phyloP scores from a whole-genome alignment of 108 stramenopile genomes.

The Fistulifera pelliculosa region DNA sequence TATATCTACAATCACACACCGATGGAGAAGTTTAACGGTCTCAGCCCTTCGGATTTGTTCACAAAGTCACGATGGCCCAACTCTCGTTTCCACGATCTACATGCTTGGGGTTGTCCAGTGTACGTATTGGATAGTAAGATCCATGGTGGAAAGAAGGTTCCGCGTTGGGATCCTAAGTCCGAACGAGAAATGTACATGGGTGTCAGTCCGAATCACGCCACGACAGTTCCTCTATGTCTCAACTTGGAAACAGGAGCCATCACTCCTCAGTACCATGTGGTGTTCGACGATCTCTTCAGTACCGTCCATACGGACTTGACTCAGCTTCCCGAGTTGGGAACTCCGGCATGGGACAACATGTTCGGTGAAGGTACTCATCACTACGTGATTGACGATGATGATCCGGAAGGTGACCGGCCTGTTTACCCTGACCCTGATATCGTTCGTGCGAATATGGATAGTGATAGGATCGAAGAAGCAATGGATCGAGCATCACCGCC shows the following conservation, averaged over 20 bases:
- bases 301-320: constrained; percentile 11
- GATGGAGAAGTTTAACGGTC: not conserved
- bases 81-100: constrained; percentile 3
- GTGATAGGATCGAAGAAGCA: too few relatives aligned
- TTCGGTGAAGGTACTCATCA: constrained; percentile 18
- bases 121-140: constrained; percentile 16
- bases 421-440: too few relatives aligned
- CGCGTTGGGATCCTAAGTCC: constrained; percentile 20
- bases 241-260: constrained; percentile 14
- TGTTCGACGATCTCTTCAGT: constrained; percentile 32
- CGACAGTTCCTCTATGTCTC: not conserved
- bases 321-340: not conserved
- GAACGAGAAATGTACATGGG: constrained; percentile 5
- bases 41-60: constrained; percentile 22
- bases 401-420: constrained; percentile 6
- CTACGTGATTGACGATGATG: constrained; percentile 3
- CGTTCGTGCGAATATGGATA: too few relatives aligned
- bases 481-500: too few relatives aligned
- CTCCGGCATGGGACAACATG: constrained; percentile 5
- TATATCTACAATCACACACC: constrained; percentile 6
- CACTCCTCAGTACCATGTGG: constrained; percentile 27
- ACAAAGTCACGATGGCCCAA: constrained; percentile 9
- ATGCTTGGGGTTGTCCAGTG: constrained; percentile 31
- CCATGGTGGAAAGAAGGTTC: constrained; percentile 18
- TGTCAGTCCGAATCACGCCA: not conserved